Percentiles rank a stretch among this genome's conserved stretches.
Evolutionary conservation across 345 rosid species (phyloP).

Genomic region (Dimocarpus longan): DNA sequence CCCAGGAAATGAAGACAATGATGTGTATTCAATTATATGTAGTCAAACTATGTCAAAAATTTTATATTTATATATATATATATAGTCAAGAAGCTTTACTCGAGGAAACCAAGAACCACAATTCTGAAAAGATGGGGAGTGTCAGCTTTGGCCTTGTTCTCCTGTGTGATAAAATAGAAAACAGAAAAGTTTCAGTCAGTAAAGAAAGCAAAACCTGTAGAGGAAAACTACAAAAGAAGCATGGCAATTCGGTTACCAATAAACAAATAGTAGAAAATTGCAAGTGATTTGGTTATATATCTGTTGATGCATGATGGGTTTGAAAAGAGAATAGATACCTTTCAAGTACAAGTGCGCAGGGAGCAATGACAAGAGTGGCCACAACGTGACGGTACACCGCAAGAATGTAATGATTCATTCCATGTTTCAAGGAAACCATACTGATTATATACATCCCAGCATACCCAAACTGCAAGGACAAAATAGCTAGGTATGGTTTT

Average conservation of each 20-base stretch:
- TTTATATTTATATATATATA: too few relatives aligned
- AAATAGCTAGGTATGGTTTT: slow-evolving; percentile 78
- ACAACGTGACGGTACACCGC: slow-evolving; percentile 78
- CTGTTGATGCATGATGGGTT: background rate
- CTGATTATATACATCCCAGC: slow-evolving; percentile 84
- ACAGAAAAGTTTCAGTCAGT: background rate
- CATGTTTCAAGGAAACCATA: slow-evolving; percentile 69
- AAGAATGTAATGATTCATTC: slow-evolving; percentile 80
- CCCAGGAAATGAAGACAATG: too few relatives aligned
- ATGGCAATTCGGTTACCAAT: too few relatives aligned
- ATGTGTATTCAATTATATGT: background rate
- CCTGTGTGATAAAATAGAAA: slow-evolving; percentile 41
- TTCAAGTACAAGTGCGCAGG: slow-evolving; percentile 83
- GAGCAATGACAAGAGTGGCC: slow-evolving; percentile 73
- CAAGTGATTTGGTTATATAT: too few relatives aligned
- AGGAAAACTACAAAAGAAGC: background rate
- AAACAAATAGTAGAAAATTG: too few relatives aligned
- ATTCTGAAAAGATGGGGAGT: slow-evolving; percentile 72
- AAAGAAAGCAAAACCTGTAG: background rate
- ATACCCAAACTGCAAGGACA: slow-evolving; percentile 84
- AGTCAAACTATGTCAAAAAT: too few relatives aligned
- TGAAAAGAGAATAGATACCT: slow-evolving; percentile 42
- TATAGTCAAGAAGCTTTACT: slow-evolving; percentile 44
- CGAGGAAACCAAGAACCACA: slow-evolving; percentile 70
- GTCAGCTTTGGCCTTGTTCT: slow-evolving; percentile 92